Percentiles rank a stretch among this genome's conserved stretches.
Conservation (phyloP, 371 early-diverging fungal species). For the Mortierella polycephala region DNA sequence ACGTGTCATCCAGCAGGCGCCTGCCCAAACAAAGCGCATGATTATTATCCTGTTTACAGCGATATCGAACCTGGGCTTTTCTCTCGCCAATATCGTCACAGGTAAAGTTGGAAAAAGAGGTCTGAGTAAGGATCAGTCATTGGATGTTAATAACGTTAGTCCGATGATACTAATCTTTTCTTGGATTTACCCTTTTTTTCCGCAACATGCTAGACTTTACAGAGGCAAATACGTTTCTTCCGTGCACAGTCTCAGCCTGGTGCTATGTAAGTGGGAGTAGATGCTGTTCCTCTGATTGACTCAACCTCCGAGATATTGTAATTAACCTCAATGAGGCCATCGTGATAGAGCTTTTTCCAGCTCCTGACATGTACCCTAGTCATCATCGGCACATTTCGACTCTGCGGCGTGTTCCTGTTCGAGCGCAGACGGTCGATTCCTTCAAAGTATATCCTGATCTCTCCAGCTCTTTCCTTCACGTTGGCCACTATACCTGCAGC, state of each 20-base stretch:
- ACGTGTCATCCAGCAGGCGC: conserved; percentile 20
- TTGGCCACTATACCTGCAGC: conserved; percentile 36
- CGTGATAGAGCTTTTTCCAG: conserved; percentile 41
- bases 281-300: not conserved
- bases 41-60: conserved; percentile 39
- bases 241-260: conserved; percentile 43
- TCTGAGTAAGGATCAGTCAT: not conserved
- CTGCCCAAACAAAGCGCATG: conserved; percentile 38
- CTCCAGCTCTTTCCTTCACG: conserved; percentile 30
- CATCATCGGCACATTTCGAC: conserved; percentile 46
- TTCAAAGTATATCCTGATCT: conserved; percentile 27
- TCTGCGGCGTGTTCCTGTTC: conserved; percentile 50
- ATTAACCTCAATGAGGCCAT: not conserved
- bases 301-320: not conserved
- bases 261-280: conserved; percentile 43
- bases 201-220: conserved; percentile 18
- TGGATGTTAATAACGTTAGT: not conserved
- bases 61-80: conserved; percentile 43
- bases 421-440: conserved; percentile 26
- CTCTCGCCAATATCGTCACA: conserved; percentile 33
- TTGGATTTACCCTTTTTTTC: not conserved
- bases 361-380: conserved; percentile 42
- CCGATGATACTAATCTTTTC: not conserved
- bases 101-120: conserved; percentile 10
- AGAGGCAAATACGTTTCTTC: not conserved